A percentile compares a stretch with the other conserved stretches of the same genome.
phyloP scores from a whole-genome alignment of 495 filamentous ascomycete species.

The Halenospora varia region DNA sequence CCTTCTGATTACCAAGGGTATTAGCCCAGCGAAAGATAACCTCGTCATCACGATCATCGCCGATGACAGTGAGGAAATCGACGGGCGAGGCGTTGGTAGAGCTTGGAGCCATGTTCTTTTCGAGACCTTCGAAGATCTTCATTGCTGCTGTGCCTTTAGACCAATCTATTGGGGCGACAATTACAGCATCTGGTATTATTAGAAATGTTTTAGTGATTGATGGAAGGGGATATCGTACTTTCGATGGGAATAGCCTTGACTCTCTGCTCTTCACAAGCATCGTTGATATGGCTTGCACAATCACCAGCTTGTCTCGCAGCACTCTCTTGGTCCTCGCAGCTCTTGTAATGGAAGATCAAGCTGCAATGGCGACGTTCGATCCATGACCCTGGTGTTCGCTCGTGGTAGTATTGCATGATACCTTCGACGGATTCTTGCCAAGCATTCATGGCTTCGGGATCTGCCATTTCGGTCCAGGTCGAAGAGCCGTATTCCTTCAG shows the following conservation, averaged over 20 bases:
- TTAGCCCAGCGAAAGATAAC: slow-evolving; percentile 93
- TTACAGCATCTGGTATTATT: slow-evolving; percentile 46
- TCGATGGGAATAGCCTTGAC: slow-evolving; percentile 82
- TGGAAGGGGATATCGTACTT: slow-evolving; percentile 26
- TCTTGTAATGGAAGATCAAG: slow-evolving; percentile 80
- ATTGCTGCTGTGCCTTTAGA: slow-evolving; percentile 80
- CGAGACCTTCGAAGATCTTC: slow-evolving; percentile 59
- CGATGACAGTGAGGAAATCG: slow-evolving; percentile 82
- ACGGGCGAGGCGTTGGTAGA: slow-evolving; percentile 42
- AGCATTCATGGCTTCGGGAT: slow-evolving; percentile 54
- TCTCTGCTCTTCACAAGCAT: slow-evolving; percentile 74
- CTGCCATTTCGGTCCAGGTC: slow-evolving; percentile 70
- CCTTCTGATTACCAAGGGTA: slow-evolving; percentile 47
- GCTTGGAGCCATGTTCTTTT: slow-evolving; percentile 33
- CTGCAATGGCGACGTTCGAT: slow-evolving; percentile 85
- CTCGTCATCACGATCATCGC: slow-evolving; percentile 89
- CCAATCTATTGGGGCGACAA: slow-evolving; percentile 76
- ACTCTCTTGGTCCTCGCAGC: slow-evolving; percentile 67
- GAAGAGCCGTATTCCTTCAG: slow-evolving; percentile 63
- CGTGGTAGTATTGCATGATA: slow-evolving; percentile 82
- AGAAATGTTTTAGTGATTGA: not conserved
- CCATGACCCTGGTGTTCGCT: slow-evolving; percentile 80
- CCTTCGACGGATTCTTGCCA: slow-evolving; percentile 77
- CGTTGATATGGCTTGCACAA: slow-evolving; percentile 89
- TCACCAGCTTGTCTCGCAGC: slow-evolving; percentile 78